A percentile compares a stretch with the other conserved stretches of the same genome.
These are phyloP conservation scores for Pontederia paniculata DNA, from an alignment of 176 grass and related monocot species.

Conservation along the genomic window DNA sequence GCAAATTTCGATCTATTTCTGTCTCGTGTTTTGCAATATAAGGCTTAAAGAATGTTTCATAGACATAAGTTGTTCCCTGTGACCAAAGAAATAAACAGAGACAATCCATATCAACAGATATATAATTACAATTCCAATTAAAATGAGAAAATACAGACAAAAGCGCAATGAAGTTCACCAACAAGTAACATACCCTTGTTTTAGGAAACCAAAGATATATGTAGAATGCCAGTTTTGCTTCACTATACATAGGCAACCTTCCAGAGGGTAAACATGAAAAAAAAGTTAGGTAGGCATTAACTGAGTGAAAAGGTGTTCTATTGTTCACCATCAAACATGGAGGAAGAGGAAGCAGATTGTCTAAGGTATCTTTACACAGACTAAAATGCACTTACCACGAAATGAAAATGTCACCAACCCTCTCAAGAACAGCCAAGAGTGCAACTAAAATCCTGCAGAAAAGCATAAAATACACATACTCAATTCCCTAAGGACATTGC, in stretches of 20 bases:
- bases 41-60: constrained; percentile 63
- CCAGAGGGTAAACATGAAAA: not conserved
- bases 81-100: constrained; percentile 21
- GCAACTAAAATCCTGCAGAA: constrained; percentile 77
- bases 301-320: not conserved
- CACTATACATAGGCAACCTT: constrained; percentile 41
- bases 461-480: not conserved
- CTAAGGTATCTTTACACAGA: not conserved
- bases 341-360: not conserved
- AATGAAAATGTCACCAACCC: constrained; percentile 61
- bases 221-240: constrained; percentile 84
- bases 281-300: not conserved
- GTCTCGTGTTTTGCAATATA: constrained; percentile 73
- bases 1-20: constrained; percentile 66
- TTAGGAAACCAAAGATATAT: constrained; percentile 89
- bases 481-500: no score
- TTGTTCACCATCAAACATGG: not conserved
- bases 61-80: constrained; percentile 86
- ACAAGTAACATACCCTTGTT: constrained; percentile 35
- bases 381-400: constrained; percentile 55
- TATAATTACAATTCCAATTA: not conserved
- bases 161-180: not conserved
- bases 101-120: constrained; percentile 1
- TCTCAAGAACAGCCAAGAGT: constrained; percentile 56
- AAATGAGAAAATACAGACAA: not conserved